Conservation (phyloP, 2,329 filamentous ascomycete genomes). For the Apiospora pterosperma region DNA sequence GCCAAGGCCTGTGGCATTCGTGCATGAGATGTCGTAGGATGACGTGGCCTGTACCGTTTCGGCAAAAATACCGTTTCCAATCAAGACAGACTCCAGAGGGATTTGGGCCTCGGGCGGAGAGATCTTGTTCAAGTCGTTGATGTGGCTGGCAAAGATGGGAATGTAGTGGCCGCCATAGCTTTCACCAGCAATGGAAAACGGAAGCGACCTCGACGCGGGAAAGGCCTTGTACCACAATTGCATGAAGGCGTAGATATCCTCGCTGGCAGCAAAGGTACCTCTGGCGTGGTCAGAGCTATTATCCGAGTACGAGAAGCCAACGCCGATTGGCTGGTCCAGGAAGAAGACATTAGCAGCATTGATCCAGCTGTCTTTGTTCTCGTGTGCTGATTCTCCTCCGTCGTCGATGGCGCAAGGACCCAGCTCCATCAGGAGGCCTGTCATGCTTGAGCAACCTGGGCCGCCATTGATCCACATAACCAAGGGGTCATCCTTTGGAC, state of each 20-base stretch:
- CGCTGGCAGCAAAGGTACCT: slow-evolving; percentile 38
- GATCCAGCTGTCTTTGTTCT: slow-evolving; percentile 55
- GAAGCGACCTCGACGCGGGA: slow-evolving; percentile 31
- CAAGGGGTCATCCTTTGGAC: slow-evolving; percentile 15
- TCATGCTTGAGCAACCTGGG: slow-evolving; percentile 18
- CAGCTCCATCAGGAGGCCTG: slow-evolving; percentile 10
- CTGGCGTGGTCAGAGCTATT: slow-evolving; percentile 21
- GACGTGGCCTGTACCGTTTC: slow-evolving; percentile 13
- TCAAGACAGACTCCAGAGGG: slow-evolving; percentile 39
- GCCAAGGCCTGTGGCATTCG: slow-evolving; percentile 33
- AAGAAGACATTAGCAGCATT: slow-evolving; percentile 47
- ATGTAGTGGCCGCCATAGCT: slow-evolving; percentile 48
- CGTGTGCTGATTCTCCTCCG: slow-evolving; percentile 37
- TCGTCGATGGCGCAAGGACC: slow-evolving; percentile 20
- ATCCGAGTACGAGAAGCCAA: slow-evolving; percentile 49
- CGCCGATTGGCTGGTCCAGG: slow-evolving; percentile 52
- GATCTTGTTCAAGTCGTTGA: slow-evolving; percentile 38
- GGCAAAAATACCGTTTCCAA: slow-evolving; percentile 42
- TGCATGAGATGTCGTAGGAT: slow-evolving; percentile 16
- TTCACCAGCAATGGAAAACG: slow-evolving; percentile 46
- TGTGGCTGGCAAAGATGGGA: slow-evolving; percentile 39
- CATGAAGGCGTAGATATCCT: slow-evolving; percentile 47
- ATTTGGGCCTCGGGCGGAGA: slow-evolving; percentile 36
- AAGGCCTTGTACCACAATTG: slow-evolving; percentile 45
- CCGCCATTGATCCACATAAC: slow-evolving; percentile 21